Evolutionary conservation across 2,329 filamentous ascomycete species (phyloP).

Genomic region (Talaromyces sp.): DNA sequence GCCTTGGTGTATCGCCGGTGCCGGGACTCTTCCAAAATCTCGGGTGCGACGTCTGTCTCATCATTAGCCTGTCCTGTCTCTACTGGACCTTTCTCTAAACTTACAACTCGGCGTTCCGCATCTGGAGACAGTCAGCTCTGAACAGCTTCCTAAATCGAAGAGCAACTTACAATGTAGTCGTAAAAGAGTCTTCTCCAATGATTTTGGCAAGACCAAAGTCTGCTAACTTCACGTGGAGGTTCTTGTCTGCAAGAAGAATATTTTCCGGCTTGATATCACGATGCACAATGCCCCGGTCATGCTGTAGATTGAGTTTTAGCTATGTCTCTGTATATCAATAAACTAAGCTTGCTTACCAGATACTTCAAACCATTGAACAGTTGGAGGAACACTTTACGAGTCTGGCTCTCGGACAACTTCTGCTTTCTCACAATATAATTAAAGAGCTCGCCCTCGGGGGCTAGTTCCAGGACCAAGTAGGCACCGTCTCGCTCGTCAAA

Average conservation of each 20-base stretch:
- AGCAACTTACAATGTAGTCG: conserved; percentile 72
- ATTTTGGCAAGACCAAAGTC: conserved; percentile 98
- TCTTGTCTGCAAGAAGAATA: conserved; percentile 81
- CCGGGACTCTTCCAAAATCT: conserved; percentile 80
- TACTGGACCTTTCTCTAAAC: conserved; percentile 24
- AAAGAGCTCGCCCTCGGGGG: conserved; percentile 90
- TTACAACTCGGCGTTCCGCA: conserved; percentile 88
- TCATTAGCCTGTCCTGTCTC: not conserved
- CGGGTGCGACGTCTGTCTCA: conserved; percentile 76
- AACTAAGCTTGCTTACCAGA: conserved; percentile 58
- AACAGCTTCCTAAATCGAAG: conserved; percentile 20
- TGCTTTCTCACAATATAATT: conserved; percentile 90
- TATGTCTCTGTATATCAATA: not conserved
- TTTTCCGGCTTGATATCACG: conserved; percentile 98
- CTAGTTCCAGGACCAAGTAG: conserved; percentile 86
- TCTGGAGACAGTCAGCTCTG: conserved; percentile 31
- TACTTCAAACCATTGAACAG: conserved; percentile 94
- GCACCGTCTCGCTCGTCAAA: conserved; percentile 90
- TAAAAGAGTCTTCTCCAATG: conserved; percentile 97
- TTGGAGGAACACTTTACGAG: conserved; percentile 83
- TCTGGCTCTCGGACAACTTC: conserved; percentile 79
- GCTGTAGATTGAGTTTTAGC: conserved; percentile 51
- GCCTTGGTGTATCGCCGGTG: conserved; percentile 89
- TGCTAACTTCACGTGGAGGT: conserved; percentile 83
- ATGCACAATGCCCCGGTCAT: conserved; percentile 95